These are phyloP conservation scores for Casuarina glauca DNA, from an alignment of 306 rosid species.

Conservation along the genomic window DNA sequence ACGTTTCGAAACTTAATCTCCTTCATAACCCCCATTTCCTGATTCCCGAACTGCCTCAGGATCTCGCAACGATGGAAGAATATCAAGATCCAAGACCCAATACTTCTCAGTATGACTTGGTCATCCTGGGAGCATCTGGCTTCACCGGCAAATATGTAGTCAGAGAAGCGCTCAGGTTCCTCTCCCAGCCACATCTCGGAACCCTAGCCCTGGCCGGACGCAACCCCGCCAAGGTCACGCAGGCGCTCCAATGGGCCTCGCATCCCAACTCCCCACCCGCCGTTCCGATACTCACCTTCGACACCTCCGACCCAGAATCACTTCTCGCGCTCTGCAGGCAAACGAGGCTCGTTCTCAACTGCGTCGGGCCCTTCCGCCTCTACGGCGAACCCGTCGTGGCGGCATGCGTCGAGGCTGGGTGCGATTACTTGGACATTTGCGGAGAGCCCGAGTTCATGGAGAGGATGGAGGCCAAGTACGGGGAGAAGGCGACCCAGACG, in stretches of 20 bases:
- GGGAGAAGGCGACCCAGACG: conserved; percentile 36
- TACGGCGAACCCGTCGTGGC: conserved; percentile 76
- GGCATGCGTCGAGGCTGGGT: conserved; percentile 66
- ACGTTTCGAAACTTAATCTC: not conserved
- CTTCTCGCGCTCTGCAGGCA: conserved; percentile 58
- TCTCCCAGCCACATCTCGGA: conserved; percentile 46
- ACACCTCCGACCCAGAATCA: conserved; percentile 57
- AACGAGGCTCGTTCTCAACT: conserved; percentile 78
- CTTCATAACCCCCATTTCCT: too few species aligned
- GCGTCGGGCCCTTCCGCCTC: conserved; percentile 91
- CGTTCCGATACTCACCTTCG: conserved; percentile 58
- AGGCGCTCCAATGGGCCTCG: conserved; percentile 71
- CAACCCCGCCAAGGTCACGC: conserved; percentile 48
- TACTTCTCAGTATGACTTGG: conserved; percentile 45
- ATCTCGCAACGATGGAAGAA: conserved; percentile 26
- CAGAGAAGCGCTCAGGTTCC: conserved; percentile 69
- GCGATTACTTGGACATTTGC: conserved; percentile 80
- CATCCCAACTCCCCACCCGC: conserved; percentile 55
- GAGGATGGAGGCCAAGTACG: conserved; percentile 55
- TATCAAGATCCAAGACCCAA: not conserved
- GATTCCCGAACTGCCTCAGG: not conserved
- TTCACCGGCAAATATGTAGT: conserved; percentile 87
- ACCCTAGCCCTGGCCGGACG: conserved; percentile 83
- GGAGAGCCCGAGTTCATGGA: conserved; percentile 96
- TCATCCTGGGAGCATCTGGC: conserved; percentile 84